Evolutionary conservation across 495 filamentous ascomycete species (phyloP).

Genomic region (Neurospora sp.): DNA sequence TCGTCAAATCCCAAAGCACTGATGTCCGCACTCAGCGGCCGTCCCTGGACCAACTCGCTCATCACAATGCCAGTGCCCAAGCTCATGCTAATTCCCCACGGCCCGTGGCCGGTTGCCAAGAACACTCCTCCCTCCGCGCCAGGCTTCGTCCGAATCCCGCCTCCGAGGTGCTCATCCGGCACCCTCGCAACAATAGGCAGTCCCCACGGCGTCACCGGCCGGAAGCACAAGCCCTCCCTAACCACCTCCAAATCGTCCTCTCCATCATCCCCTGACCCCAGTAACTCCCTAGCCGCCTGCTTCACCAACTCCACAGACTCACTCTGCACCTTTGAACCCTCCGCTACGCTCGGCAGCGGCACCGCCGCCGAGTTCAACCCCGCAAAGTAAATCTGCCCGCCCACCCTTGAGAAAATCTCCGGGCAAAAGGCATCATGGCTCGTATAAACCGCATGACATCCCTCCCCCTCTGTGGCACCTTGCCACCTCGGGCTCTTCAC

Average conservation of each 20-base stretch:
- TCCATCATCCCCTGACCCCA: conserved; percentile 31
- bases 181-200: conserved; percentile 51
- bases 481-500: conserved; percentile 51
- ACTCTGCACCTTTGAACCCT: conserved; percentile 33
- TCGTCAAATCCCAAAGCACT: conserved; percentile 9
- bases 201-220: conserved; percentile 54
- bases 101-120: conserved; percentile 62
- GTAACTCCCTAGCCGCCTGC: conserved; percentile 41
- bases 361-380: conserved; percentile 54
- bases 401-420: conserved; percentile 59
- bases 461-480: conserved; percentile 15
- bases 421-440: conserved; percentile 52
- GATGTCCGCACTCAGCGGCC: conserved; percentile 39
- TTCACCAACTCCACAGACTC: conserved; percentile 42
- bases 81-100: conserved; percentile 56
- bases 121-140: conserved; percentile 52
- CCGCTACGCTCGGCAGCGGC: conserved; percentile 45
- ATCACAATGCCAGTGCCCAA: conserved; percentile 59
- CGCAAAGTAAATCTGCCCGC: conserved; percentile 61
- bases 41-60: conserved; percentile 50
- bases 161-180: conserved; percentile 42
- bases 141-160: conserved; percentile 28
- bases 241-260: conserved; percentile 51
- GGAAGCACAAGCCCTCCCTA: conserved; percentile 59
- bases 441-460: conserved; percentile 64